Evolutionary conservation across 768 basidiomycete genomes (phyloP), one percentile per base, ranked within the genome.

Genomic region (Amanita muscaria): DNA sequence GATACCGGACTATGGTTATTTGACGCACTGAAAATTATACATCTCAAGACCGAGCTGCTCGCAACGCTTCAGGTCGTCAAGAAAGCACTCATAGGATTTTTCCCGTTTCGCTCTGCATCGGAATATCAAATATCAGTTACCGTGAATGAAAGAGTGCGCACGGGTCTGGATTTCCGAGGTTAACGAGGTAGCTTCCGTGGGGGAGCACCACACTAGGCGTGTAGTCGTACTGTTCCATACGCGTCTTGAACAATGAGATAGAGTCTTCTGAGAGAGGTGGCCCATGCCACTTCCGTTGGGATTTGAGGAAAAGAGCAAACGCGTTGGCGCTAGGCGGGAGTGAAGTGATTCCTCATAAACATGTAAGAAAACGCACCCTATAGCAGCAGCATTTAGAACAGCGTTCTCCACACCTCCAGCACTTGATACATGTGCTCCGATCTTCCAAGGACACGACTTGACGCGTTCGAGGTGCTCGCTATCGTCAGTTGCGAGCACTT

Each of bases 1-100:
- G n/a, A n/a, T n/a, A n/a, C n/a, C n/a, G n/a, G n/a, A n/a, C n/a
- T n/a, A n/a, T n/a, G n/a, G n/a, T n/a, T n/a, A n/a, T n/a, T n/a
- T n/a, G n/a, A n/a, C 85, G 31, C 45, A 89, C 89, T 92, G 89
- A 58, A 91, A 88, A 56, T 92, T 91, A 59, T 87, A 91, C 4
- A 83, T 58, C 43, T 67, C 63, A 15, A 92, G 67, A 0, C 83
- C 88, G 14, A 93, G 73, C 47, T 70, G 70, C 53, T 89, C 84
- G 53, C 88, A 89, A 39, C 90, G 67, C 56, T 72, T 70, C 19
- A 92, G 63, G 47, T 93, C 90, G 46, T 92, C 90, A 6, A 89
- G 52, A 58, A 93, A 91, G 57, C 88, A 91, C 15, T 73, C 68
- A 48, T 79, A 88, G 0, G 80, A 79, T 51, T 85, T 84, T 50